Conservation (phyloP, 2,329 filamentous ascomycete species). For the Fusarium tjaetaba region DNA sequence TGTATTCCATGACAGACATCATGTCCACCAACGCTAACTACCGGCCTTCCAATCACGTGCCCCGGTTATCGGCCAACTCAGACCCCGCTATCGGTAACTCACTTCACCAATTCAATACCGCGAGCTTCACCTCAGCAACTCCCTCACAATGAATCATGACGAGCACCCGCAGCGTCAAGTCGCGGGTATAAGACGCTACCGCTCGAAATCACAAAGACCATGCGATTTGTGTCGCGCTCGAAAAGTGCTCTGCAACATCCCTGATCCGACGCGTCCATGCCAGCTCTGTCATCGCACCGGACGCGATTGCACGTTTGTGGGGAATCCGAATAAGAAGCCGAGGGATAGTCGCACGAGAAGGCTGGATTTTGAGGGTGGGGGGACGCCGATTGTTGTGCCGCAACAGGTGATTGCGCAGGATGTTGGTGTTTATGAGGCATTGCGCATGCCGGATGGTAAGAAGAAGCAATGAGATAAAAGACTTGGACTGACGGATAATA, state of each 20-base stretch:
- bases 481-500: background rate
- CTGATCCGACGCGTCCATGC: conserved; percentile 39
- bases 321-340: conserved; percentile 26
- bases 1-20: background rate
- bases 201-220: background rate
- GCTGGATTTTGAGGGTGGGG: fast-evolving
- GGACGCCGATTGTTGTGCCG: background rate
- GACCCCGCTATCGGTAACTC: background rate
- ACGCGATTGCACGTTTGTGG: conserved; percentile 38
- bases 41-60: background rate
- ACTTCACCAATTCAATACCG: background rate
- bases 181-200: background rate
- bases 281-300: conserved; percentile 40
- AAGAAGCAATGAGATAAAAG: fast-evolving
- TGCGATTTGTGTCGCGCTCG: conserved; percentile 15
- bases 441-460: background rate
- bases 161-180: background rate
- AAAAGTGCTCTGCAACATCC: conserved; percentile 43
- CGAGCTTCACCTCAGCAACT: background rate
- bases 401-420: background rate
- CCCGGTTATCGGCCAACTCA: background rate
- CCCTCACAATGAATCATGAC: background rate
- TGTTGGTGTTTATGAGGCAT: background rate
- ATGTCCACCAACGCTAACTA: background rate
- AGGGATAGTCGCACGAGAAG: background rate